phyloP scores from a whole-genome alignment of 106 monocot species.

The Triglochin maritima region DNA sequence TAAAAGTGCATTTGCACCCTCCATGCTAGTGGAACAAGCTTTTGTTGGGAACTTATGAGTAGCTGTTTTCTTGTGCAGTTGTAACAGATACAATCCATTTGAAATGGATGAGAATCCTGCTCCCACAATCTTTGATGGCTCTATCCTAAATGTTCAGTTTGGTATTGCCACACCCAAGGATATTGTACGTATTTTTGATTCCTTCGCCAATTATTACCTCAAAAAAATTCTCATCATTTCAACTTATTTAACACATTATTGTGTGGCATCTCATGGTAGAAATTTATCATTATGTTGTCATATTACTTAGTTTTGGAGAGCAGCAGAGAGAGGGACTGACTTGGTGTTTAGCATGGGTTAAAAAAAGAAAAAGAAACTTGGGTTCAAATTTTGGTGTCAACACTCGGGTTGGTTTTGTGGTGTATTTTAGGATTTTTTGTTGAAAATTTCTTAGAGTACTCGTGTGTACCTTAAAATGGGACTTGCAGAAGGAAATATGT shows the following conservation, averaged over 20 bases:
- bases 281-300: neutral
- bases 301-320: neutral
- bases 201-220: neutral
- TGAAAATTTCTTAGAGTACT: too few relatives aligned
- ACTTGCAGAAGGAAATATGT: too few relatives aligned
- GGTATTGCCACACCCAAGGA: constrained; percentile 7
- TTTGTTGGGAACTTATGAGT: too few relatives aligned
- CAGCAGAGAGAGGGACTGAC: neutral
- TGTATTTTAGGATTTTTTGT: too few relatives aligned
- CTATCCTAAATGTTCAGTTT: neutral
- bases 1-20: too few relatives aligned
- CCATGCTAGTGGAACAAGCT: too few relatives aligned
- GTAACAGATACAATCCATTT: too few relatives aligned
- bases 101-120: constrained; percentile 2
- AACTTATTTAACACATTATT: neutral
- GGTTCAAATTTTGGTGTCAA: too few relatives aligned
- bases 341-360: neutral
- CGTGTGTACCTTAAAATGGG: too few relatives aligned
- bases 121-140: constrained; percentile 3
- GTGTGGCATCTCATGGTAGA: neutral
- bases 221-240: neutral
- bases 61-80: too few relatives aligned
- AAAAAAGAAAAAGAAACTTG: neutral
- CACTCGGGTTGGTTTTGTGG: too few relatives aligned
- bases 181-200: constrained; percentile 1